Conservation (phyloP, 345 rosid genomes). For the Hevea brasiliensis region DNA sequence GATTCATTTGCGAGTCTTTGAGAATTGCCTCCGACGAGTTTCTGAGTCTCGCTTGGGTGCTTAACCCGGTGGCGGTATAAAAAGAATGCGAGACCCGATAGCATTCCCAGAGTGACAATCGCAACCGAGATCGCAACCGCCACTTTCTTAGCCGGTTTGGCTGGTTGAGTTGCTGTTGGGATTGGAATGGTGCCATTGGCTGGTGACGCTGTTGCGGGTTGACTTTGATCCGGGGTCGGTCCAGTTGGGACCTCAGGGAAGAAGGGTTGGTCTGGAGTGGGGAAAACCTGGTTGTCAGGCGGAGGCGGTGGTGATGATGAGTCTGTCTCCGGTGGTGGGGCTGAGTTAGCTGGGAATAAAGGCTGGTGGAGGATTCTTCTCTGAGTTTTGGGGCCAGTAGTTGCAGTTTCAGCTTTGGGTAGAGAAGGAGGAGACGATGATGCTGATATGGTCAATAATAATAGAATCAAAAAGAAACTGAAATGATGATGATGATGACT, state of each 20-base stretch:
- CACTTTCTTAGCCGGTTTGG: constrained; percentile 71
- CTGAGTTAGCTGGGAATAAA: constrained; percentile 57
- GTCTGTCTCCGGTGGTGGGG: constrained; percentile 50
- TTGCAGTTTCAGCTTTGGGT: neutral
- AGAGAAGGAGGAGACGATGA: constrained; percentile 13
- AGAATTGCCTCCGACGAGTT: constrained; percentile 64
- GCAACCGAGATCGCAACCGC: constrained; percentile 89
- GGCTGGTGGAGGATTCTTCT: constrained; percentile 92
- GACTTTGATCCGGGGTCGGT: constrained; percentile 43
- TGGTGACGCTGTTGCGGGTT: constrained; percentile 41
- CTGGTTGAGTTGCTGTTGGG: constrained; percentile 65
- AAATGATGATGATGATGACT: constrained; percentile 12
- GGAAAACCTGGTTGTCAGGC: constrained; percentile 35
- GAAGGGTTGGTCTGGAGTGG: constrained; percentile 78
- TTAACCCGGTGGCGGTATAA: constrained; percentile 69
- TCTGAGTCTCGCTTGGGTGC: constrained; percentile 61
- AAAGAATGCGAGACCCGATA: constrained; percentile 85
- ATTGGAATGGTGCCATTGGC: constrained; percentile 63
- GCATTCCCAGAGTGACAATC: constrained; percentile 90
- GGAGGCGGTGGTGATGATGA: constrained; percentile 52
- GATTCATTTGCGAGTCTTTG: constrained; percentile 53
- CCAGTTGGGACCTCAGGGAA: constrained; percentile 80
- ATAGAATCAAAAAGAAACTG: constrained; percentile 24
- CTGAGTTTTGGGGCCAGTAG: constrained; percentile 17
- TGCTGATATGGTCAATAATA: neutral